Base-by-base conservation (phyloP, 1,284 basidiomycete species). In the Afroboletus lepidellus region DNA sequence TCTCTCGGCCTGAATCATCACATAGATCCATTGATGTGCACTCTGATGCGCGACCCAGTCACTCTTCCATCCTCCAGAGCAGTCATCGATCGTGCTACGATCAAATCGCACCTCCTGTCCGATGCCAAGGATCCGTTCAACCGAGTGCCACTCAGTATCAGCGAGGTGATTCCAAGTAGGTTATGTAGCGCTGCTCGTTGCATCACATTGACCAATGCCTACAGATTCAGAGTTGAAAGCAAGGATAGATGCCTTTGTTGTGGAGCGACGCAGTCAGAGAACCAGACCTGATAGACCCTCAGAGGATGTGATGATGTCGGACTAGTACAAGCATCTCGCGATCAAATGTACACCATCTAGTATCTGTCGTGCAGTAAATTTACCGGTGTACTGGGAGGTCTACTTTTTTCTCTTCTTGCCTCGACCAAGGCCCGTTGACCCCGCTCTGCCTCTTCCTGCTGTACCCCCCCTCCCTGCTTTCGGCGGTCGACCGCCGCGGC, bases 1-100 rank as follows among this genome's bases (percentile, higher is more conserved):
- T 20, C 16, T 34, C 23, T 13, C 8, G 7, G 38, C 48, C 48
- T 54, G 20, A 43, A 27, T 43, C 36, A 34, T 15, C 23, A 37
- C 50, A 29, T 18, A 96, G 94, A 97, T 70, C 92, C 94, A 1
- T 75, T 98, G 57, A 94, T 97, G 87, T 90, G 83, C 59, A 94
- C 92, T 1, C 66, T 99, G 52, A 99, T 99, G 97, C 87, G 86
- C 53, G 94, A 99, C 68, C 97, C 97, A 1, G 96, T 99, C 54
- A 83, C 85, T 38, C 72, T 99, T 44, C 97, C 97, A 0, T 85
- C 90, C 0, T 98, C 94, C 2, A 81, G 78, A 50, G 77, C 85
- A 0, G 80, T 91, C 25, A 72, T 99, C 42, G 97, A 99, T 69
- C 83, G 91, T 36, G 81, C 90, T 1, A 99, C 96, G 1, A 99